These are phyloP conservation scores for Xylaria intraflava DNA, from an alignment of 495 filamentous ascomycete species.

Conservation along the genomic window DNA sequence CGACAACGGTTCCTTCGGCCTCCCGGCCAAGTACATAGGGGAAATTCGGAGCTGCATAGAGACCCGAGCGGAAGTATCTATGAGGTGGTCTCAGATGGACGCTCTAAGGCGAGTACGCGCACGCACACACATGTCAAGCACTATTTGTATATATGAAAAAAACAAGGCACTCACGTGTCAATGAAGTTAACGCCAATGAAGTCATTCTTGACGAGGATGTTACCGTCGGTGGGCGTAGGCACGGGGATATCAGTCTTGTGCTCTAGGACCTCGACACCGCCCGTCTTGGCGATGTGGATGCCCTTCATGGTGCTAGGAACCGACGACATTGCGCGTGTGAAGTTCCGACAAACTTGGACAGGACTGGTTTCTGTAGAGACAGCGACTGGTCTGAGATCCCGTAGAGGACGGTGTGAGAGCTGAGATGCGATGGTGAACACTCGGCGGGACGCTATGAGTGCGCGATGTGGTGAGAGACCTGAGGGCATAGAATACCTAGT, in stretches of 20 bases:
- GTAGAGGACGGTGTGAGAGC: neutral
- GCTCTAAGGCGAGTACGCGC: neutral
- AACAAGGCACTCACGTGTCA: conserved; percentile 49
- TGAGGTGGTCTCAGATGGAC: neutral
- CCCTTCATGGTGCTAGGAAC: conserved; percentile 65
- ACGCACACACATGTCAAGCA: neutral
- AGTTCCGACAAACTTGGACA: neutral
- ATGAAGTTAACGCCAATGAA: conserved; percentile 88
- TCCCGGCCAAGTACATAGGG: conserved; percentile 83
- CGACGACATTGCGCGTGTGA: conserved; percentile 19
- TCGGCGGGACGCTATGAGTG: conserved; percentile 3
- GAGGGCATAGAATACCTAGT: neutral
- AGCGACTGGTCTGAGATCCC: neutral
- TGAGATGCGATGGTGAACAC: conserved; percentile 6
- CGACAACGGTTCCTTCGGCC: conserved; percentile 48
- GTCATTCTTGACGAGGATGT: conserved; percentile 81
- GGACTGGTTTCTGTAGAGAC: neutral
- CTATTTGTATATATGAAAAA: neutral
- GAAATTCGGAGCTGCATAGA: conserved; percentile 64
- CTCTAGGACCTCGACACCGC: conserved; percentile 72
- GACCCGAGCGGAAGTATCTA: conserved; percentile 81
- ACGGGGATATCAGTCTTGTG: conserved; percentile 71
- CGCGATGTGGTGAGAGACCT: neutral
- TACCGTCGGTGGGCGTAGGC: conserved; percentile 59
- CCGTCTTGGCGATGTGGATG: conserved; percentile 65